Conservation (phyloP, 169 alveolate species). For the Plasmodium cynomolgi region DNA sequence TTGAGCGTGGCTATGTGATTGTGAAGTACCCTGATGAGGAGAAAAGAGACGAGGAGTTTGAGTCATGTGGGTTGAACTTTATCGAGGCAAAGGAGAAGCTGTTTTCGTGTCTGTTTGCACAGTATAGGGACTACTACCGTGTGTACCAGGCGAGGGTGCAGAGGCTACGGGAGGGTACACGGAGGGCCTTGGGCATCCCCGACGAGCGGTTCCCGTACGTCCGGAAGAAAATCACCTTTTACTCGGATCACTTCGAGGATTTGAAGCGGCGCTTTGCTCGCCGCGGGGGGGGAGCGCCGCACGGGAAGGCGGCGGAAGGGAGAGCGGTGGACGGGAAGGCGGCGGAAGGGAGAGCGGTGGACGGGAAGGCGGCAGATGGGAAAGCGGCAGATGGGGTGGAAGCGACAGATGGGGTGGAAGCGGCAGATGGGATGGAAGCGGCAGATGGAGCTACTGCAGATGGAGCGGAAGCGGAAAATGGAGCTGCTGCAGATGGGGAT, state of each 20-base stretch:
- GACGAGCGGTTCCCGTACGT: conserved; percentile 8
- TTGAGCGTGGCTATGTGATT: conserved; percentile 8
- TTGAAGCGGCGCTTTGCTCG: neutral
- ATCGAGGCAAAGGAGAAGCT: conserved; percentile 23
- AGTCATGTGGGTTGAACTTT: conserved; percentile 2
- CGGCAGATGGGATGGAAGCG: neutral
- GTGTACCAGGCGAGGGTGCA: neutral
- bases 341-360: neutral
- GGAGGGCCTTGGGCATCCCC: neutral
- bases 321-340: neutral
- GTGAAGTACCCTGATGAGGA: neutral
- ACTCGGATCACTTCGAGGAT: conserved; percentile 36
- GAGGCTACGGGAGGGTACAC: neutral
- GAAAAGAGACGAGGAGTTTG: neutral
- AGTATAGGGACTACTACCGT: conserved; percentile 8
- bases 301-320: neutral
- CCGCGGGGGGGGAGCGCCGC: neutral
- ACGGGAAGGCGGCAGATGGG: neutral
- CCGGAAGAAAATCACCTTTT: neutral
- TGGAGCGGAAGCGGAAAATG: neutral
- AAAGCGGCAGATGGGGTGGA: neutral
- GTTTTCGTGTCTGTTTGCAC: conserved; percentile 2
- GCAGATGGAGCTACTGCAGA: neutral
- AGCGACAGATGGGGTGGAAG: neutral
- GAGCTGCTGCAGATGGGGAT: neutral